phyloP scores from a whole-genome alignment of 306 rosid genomes.

The Cotoneaster glaucophyllus region DNA sequence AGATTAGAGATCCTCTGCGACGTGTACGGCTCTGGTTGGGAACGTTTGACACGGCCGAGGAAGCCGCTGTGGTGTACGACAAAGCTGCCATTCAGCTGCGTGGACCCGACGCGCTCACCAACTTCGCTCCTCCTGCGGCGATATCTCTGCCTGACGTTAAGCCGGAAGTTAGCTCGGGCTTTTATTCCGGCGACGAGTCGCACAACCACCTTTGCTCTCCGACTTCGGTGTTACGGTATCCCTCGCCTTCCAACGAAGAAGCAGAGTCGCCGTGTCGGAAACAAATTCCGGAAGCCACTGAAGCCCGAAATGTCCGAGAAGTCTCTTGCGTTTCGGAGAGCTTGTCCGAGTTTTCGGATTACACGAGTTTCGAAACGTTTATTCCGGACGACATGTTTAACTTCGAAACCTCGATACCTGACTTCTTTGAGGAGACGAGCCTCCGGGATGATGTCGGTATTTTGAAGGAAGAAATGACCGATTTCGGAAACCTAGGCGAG shows the following conservation, averaged over 20 bases:
- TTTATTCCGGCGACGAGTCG: constrained; percentile 52
- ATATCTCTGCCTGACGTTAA: constrained; percentile 9
- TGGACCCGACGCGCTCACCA: constrained; percentile 91
- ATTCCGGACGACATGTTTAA: constrained; percentile 47
- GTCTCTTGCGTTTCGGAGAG: constrained; percentile 41
- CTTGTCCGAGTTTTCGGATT: constrained; percentile 28
- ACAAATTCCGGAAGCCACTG: background rate
- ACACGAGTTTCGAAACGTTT: constrained; percentile 30
- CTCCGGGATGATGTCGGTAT: constrained; percentile 5
- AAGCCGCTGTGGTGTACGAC: constrained; percentile 92
- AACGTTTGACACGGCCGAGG: constrained; percentile 88
- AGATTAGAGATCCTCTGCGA: constrained; percentile 80
- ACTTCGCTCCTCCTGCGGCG: constrained; percentile 47
- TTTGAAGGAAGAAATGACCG: constrained; percentile 15
- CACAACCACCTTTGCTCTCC: constrained; percentile 54
- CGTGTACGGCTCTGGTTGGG: constrained; percentile 95
- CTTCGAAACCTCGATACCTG: constrained; percentile 36
- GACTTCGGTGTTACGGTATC: constrained; percentile 56
- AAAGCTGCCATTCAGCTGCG: constrained; percentile 88
- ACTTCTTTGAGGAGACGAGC: constrained; percentile 23
- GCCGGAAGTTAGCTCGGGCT: constrained; percentile 12
- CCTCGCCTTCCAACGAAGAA: constrained; percentile 48
- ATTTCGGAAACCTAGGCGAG: constrained; percentile 6
- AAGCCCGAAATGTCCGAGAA: constrained; percentile 19
- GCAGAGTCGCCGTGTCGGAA: constrained; percentile 31